Base-by-base conservation (phyloP, 371 early-diverging fungal genomes). In the Mucor racemosus region DNA sequence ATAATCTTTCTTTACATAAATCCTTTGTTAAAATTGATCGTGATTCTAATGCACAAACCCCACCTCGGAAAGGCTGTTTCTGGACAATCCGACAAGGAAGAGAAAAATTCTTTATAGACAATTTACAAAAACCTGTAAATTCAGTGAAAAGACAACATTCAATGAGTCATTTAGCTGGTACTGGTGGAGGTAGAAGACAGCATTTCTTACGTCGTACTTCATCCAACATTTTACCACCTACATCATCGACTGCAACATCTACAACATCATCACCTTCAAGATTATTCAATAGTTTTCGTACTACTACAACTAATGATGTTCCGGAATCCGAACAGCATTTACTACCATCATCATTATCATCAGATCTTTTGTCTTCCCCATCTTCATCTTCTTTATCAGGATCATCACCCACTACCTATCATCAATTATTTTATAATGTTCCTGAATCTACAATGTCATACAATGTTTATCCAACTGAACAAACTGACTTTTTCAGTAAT, bases 1-100 rank as follows among this genome's bases (percentile, higher is more conserved):
- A 99, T 78, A 99, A 99, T 71, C 85, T 99, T 41, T 95, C 96
- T 14, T 82, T 99, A 36, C 98, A 98, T 77, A 77, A 77, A 62
- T 60, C 76, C 39, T 75, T 75, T 62, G 66, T 76, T 5, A 76
- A 76, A 55, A 59, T 76, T 40, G 73, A 76, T 10, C 73, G 76
- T 44, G 73, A 70, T 62, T 36, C 71, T 7, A 54, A 60, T 19
- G 11, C 55, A 6, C 60, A 65, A 55, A 66, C 55, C 35, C 67
- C 67, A 38, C 67, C 73, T 63, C 67, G 76, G 50, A 76, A 76
- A 57, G 76, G 76, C 34, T 73, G 73, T 38, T 73, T 62, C 63
- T 76, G 76, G 76, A 76, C 73, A 13, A 79, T 93, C 38, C 88
- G 91, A 65, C 40, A 41, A 8, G 78, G 75, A 33, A 69, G 63